Conservation (phyloP, 352 stramenopile species). For the Thraustochytrium sp. region DNA sequence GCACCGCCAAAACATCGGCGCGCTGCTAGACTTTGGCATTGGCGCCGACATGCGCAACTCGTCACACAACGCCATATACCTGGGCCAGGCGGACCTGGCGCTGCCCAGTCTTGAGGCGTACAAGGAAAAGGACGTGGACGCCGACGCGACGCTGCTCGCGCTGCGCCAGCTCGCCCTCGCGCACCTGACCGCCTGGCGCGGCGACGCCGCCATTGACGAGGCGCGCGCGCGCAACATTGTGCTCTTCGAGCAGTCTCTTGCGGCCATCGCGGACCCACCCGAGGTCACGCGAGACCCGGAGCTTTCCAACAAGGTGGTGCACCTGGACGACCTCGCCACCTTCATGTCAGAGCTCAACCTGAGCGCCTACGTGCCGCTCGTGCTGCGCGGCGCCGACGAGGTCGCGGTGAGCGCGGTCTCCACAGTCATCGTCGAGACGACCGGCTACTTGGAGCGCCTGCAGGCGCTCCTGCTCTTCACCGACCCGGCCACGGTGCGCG, state of each 20-base stretch:
- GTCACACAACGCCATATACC: constrained; percentile 54
- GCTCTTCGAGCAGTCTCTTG: not conserved
- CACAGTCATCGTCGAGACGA: constrained; percentile 43
- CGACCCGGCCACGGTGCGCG: not conserved
- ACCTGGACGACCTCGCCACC: not conserved
- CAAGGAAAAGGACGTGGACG: constrained; percentile 47
- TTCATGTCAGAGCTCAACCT: not conserved
- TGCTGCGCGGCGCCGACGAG: not conserved
- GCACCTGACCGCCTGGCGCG: not conserved
- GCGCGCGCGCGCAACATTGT: not conserved
- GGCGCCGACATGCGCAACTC: constrained; percentile 57
- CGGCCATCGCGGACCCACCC: not conserved
- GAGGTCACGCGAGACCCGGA: not conserved
- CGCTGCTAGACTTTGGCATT: constrained; percentile 59
- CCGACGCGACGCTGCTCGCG: not conserved
- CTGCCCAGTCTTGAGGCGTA: constrained; percentile 65
- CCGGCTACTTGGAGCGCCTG: not conserved
- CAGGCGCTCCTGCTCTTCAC: not conserved
- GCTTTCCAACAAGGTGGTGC: not conserved
- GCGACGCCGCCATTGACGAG: not conserved
- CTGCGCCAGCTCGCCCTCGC: not conserved
- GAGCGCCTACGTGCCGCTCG: not conserved
- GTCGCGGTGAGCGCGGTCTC: constrained; percentile 45
- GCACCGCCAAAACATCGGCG: constrained; percentile 52
- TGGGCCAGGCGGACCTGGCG: constrained; percentile 60